Percentiles rank a stretch among this genome's conserved stretches.
Evolutionary conservation across 2,329 filamentous ascomycete species (phyloP).

Genomic region (Penicillium janthinellum): DNA sequence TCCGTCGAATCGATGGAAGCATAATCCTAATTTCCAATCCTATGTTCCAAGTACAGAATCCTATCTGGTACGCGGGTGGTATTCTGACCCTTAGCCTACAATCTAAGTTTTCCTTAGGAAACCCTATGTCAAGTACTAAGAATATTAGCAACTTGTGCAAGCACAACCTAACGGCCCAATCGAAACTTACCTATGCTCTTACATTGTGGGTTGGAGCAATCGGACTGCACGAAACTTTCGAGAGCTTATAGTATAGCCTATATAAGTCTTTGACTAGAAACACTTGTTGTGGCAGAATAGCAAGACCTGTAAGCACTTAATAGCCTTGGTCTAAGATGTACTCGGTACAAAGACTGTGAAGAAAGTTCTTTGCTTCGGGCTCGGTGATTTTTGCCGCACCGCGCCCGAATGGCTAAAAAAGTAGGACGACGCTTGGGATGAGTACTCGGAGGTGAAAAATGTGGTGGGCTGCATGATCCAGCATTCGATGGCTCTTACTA

Average conservation of each 20-base stretch:
- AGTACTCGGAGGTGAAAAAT: conserved; percentile 16
- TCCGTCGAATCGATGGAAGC: conserved; percentile 25
- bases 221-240: conserved; percentile 22
- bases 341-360: conserved; percentile 19
- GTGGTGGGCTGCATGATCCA: conserved; percentile 21
- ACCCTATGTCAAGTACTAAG: conserved; percentile 23
- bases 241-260: conserved; percentile 24
- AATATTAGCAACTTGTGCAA: conserved; percentile 26
- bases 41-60: conserved; percentile 23
- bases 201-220: conserved; percentile 27
- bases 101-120: conserved; percentile 23
- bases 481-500: conserved; percentile 27
- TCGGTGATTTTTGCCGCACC: conserved; percentile 24
- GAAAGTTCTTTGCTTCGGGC: conserved; percentile 24
- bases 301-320: conserved; percentile 18
- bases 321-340: conserved; percentile 17
- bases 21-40: conserved; percentile 26
- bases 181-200: conserved; percentile 26
- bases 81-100: conserved; percentile 11
- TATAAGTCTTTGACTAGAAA: conserved; percentile 24
- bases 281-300: conserved; percentile 23
- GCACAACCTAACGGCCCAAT: conserved; percentile 19
- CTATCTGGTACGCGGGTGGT: conserved; percentile 25
- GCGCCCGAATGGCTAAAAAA: conserved; percentile 23
- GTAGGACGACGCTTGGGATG: conserved; percentile 19